Base-by-base conservation (phyloP, 371 early-diverging fungal genomes). In the Batkoa obscura region DNA sequence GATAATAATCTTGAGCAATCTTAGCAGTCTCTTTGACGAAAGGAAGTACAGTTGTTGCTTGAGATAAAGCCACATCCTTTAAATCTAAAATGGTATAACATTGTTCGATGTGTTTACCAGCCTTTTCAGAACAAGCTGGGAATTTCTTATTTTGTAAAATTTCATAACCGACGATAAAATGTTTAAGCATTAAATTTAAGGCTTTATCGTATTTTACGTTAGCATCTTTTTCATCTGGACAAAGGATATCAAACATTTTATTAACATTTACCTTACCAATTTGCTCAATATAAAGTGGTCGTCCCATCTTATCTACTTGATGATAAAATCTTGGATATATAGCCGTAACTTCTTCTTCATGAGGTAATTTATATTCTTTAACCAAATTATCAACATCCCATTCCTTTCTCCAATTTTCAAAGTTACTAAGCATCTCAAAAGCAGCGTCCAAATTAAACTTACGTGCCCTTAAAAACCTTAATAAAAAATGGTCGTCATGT, bases 1-100 rank as follows among this genome's bases (percentile, higher is more conserved):
- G 85, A 65, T 85, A 85, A 70, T 85, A 81, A 66, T 83, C 74
- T 58, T 83, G 82, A 12, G 79, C 77, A 63, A 82, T 80, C 42
- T 68, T 60, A 13, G 80, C 72, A 9, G 79, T 73, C 55, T 73
- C 69, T 62, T 73, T 72, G 55, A 84, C 69, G 36, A 82, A 64
- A 55, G 68, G 66, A 55, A 66, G 62, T 45, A 79, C 79, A 48
- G 59, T 67, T 46, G 69, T 66, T 55, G 79, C 79, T 55, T 75
- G 74, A 39, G 67, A 67, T 35, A 84, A 56, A 13, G 72, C 68
- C 41, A 79, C 79, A 42, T 75, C 75, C 66, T 81, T 78, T 47
- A 84, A 66, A 58, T 84, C 85, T 47, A 84, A 58, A 48, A 84
- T 81, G 45, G 82, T 82, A 64, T 76, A 79, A 60, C 72, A 68